These are phyloP conservation scores for Candida sithepensis DNA, from an alignment of 805 yeast genomes.

Conservation along the genomic window DNA sequence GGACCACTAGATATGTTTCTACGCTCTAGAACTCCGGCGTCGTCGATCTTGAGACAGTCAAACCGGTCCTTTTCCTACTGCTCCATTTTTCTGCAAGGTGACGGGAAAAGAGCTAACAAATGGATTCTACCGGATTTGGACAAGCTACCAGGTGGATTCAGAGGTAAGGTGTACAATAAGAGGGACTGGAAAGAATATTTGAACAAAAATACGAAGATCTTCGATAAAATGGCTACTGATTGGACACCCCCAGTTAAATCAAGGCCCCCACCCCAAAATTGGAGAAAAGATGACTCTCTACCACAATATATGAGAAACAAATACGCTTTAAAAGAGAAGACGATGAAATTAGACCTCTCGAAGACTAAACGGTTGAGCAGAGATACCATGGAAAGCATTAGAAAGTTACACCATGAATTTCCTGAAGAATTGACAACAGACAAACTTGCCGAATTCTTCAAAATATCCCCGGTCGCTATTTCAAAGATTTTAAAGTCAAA, in stretches of 20 bases:
- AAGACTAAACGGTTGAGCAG: slow-evolving; percentile 67
- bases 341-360: slow-evolving; percentile 56
- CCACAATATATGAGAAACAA: slow-evolving; percentile 74
- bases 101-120: slow-evolving; percentile 17
- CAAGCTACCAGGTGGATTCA: slow-evolving; percentile 31
- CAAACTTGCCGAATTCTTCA: slow-evolving; percentile 60
- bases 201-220: slow-evolving; percentile 17
- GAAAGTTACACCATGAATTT: slow-evolving; percentile 47
- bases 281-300: slow-evolving; percentile 39
- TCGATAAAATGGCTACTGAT: slow-evolving; percentile 11
- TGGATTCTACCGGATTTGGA: slow-evolving; percentile 36
- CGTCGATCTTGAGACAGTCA: not conserved
- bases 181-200: slow-evolving; percentile 25
- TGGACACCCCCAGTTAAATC: slow-evolving; percentile 10
- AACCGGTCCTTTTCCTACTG: slow-evolving; percentile 3
- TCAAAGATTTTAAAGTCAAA: slow-evolving; percentile 73
- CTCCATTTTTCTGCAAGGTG: not conserved
- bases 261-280: slow-evolving; percentile 40
- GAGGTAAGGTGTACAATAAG: slow-evolving; percentile 31
- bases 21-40: not conserved
- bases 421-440: slow-evolving; percentile 58
- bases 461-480: slow-evolving; percentile 77
- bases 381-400: slow-evolving; percentile 62
- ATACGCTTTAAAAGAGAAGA: slow-evolving; percentile 57
- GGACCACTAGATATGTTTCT: not conserved